These are phyloP conservation scores for Hyaloscypha hepaticicola DNA, from an alignment of 495 filamentous ascomycete species.

Conservation along the genomic window DNA sequence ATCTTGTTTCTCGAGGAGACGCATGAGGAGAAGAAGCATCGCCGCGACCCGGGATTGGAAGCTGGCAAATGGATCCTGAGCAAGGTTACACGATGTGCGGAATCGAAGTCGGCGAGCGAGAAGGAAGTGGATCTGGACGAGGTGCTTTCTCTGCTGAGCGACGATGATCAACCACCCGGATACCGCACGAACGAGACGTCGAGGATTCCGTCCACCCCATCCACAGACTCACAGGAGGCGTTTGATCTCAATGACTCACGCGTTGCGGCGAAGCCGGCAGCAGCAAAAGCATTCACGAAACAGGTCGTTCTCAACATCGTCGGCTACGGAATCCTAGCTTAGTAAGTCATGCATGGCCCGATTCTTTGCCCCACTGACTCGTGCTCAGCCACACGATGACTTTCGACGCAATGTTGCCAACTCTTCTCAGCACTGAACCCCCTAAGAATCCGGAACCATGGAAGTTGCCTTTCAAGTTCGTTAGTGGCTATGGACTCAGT, in stretches of 20 bases:
- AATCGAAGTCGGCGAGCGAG: constrained; percentile 28
- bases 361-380: constrained; percentile 18
- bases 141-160: constrained; percentile 41
- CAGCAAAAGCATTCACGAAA: constrained; percentile 65
- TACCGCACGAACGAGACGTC: constrained; percentile 61
- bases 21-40: constrained; percentile 76
- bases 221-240: constrained; percentile 21
- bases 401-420: constrained; percentile 89
- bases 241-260: constrained; percentile 26
- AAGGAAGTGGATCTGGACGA: constrained; percentile 41
- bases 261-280: constrained; percentile 26
- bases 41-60: constrained; percentile 73
- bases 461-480: constrained; percentile 80
- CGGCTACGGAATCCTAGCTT: constrained; percentile 89
- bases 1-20: constrained; percentile 94
- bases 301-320: constrained; percentile 82
- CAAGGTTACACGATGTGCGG: constrained; percentile 22
- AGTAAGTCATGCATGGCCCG: constrained; percentile 62
- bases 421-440: constrained; percentile 78
- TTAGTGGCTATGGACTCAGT: constrained; percentile 77
- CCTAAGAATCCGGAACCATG: constrained; percentile 41
- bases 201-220: constrained; percentile 43
- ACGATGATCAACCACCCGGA: constrained; percentile 39
- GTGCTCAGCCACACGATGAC: constrained; percentile 70
- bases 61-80: constrained; percentile 70